Base-by-base conservation (phyloP, 1,139 yeast genomes). In the Protomyces gravidus region DNA sequence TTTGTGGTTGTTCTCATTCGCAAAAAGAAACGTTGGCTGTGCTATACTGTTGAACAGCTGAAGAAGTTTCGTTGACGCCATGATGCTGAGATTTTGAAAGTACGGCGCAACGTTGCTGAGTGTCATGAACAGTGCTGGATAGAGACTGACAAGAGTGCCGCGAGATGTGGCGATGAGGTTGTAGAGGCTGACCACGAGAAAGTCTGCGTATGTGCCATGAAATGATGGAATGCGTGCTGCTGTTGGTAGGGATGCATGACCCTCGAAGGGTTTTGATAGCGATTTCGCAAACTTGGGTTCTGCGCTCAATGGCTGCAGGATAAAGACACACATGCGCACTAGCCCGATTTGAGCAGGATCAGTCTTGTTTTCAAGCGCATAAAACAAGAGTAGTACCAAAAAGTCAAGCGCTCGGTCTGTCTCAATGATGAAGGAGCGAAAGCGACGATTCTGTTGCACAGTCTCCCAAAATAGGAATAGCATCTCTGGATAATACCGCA, bases 381-480 rank as follows among this genome's bases (percentile, higher is more conserved):
- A 81, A 68, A 79, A 86, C 11, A 83, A 68, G 45, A 86, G 70
- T 1, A 79, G 70, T 0, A 85, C 73, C 60, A 81, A 71, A 40
- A 86, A 71, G 65, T 85, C 87, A 32, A 79, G 75, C 6, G 82
- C 78, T 63, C 76, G 77, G 50, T 77, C 67, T 3, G 72, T 75
- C 23, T 76, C 74, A 1, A 80, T 76, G 32, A 86, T 73, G 60
- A 79, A 73, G 6, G 73, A 68, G 63, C 78, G 78, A 62, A 73
- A 72, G 56, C 65, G 62, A 58, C 58, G 46, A 33, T 90, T 90
- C 66, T 89, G 84, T 69, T 87, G 94, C 42, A 82, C 73, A 55
- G 89, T 71, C 67, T 87, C 96, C 88, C 95, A 87, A 21, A 86
- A 68, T 6, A 90, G 69, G 71, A 86, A 78, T 2, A 82, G 69